These are phyloP conservation scores for Sisymbrium irio DNA, from an alignment of 345 rosid genomes.

Conservation along the genomic window DNA sequence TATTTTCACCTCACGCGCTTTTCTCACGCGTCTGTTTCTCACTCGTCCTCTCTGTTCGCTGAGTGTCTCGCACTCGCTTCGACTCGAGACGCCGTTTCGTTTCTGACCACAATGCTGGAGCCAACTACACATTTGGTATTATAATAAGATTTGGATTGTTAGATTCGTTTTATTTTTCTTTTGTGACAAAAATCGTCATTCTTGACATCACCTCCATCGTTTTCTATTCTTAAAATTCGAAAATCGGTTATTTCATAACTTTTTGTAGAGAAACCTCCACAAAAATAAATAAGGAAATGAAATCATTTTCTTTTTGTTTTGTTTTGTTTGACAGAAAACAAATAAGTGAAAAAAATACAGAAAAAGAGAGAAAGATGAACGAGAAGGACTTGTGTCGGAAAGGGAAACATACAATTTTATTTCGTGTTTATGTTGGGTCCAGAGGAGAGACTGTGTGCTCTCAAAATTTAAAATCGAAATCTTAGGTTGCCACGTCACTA, in stretches of 20 bases:
- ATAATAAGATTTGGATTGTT: conserved; percentile 40
- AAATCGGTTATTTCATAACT: not conserved
- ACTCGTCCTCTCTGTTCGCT: not conserved
- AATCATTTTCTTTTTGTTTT: not conserved
- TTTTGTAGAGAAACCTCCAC: not conserved
- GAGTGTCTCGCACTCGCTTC: not conserved
- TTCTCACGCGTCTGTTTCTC: conserved; percentile 16
- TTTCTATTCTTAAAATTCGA: conserved; percentile 1
- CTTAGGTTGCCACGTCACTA: conserved; percentile 35
- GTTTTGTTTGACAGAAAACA: not conserved
- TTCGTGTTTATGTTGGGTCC: conserved; percentile 24
- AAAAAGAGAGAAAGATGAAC: not conserved
- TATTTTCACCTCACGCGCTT: conserved; percentile 40
- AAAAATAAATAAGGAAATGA: not conserved
- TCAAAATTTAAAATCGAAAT: not conserved
- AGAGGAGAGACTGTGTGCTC: not conserved
- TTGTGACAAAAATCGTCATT: conserved; percentile 35
- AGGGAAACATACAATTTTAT: conserved; percentile 31
- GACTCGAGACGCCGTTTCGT: conserved; percentile 27
- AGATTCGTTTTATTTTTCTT: conserved; percentile 48
- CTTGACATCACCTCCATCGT: conserved; percentile 42
- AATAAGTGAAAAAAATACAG: conserved; percentile 1
- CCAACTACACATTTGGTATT: conserved; percentile 41
- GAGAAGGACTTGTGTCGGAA: conserved; percentile 29
- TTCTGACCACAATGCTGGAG: conserved; percentile 43